Percentiles rank a stretch among this genome's conserved stretches.
phyloP scores from a whole-genome alignment of 768 basidiomycete genomes.

The Asterophora lycoperdoides region DNA sequence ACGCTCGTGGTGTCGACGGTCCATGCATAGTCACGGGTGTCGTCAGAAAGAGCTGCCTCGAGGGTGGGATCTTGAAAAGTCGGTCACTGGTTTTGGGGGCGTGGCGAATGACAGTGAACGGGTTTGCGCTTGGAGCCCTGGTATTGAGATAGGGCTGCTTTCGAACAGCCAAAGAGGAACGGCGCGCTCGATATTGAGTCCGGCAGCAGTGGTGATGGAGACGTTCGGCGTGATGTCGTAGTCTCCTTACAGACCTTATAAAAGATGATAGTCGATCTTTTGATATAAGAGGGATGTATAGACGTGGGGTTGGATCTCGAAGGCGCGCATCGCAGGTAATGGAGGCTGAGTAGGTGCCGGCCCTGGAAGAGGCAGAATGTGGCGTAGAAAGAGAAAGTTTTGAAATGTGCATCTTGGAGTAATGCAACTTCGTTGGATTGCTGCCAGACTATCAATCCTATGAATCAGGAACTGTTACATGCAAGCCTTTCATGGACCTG shows the following conservation, averaged over 20 bases:
- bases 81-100: constrained; percentile 24
- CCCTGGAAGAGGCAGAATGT: background rate
- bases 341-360: constrained; percentile 2
- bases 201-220: constrained; percentile 72
- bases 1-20: constrained; percentile 15
- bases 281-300: too few relatives aligned
- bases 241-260: too few relatives aligned
- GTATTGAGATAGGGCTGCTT: constrained; percentile 60
- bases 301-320: constrained; percentile 29
- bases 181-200: constrained; percentile 75
- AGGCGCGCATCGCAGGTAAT: constrained; percentile 39
- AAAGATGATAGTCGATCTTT: too few relatives aligned
- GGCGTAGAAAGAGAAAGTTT: constrained; percentile 30
- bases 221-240: constrained; percentile 61
- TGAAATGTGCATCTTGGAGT: constrained; percentile 48
- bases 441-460: constrained; percentile 43
- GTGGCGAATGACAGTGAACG: constrained; percentile 34
- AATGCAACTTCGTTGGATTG: constrained; percentile 51
- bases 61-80: constrained; percentile 21
- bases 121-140: constrained; percentile 36
- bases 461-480: constrained; percentile 51
- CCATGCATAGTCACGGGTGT: constrained; percentile 7
- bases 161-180: constrained; percentile 59
- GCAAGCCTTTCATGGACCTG: constrained; percentile 38
- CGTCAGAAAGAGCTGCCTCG: constrained; percentile 25